Base-by-base conservation (phyloP, 1,284 basidiomycete species). In the Anthracocystis panici-leucophaei region DNA sequence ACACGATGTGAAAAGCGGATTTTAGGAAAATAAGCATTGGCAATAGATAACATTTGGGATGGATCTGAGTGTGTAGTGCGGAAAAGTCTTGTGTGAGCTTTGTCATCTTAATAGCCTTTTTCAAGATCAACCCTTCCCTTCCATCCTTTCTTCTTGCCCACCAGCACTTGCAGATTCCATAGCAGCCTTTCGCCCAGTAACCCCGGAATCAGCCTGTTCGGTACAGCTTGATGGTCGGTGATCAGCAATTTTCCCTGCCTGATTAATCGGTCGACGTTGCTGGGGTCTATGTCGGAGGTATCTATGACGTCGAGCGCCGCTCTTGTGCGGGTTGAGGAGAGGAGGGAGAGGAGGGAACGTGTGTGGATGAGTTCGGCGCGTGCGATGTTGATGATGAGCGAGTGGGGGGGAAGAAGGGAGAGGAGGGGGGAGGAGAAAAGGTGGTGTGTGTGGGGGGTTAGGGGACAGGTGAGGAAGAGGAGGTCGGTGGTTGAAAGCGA, bases 291-390 rank as follows among this genome's bases (percentile, higher is more conserved):
- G 7, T 23, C 9, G 10, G 0, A 94, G 94, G 85, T 29, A 14
- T 48, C 16, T 29, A 97, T 90, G 41, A 97, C 95, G 85, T 98
- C 95, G 8, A 97, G 79, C 0, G 95, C 95, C 23, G 91, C 94
- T 88, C 91, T 95, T 38, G 97, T 91, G 89, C 90, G 90, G 0
- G 89, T 89, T 65, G 91, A 89, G 54, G 87, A 86, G 46, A 97
- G 86, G 0, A 95, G 94, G 68, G 88, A 89, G 3, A 91, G 91
- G 10, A 98, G 89, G 11, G 94, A 94, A 41, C 92, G 90, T 0
- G 78, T 82, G 84, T 97, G 92, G 16, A 98, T 92, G 18, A 97
- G 86, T 1, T 93, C 86, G 3, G 87, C 88, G 65, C 88, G 65
- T 0, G 76, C 73, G 2, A 80, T 54, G 52, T 82, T 83, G 71